phyloP scores from a whole-genome alignment of 768 basidiomycete genomes.

The Rhizopogon roseolus region DNA sequence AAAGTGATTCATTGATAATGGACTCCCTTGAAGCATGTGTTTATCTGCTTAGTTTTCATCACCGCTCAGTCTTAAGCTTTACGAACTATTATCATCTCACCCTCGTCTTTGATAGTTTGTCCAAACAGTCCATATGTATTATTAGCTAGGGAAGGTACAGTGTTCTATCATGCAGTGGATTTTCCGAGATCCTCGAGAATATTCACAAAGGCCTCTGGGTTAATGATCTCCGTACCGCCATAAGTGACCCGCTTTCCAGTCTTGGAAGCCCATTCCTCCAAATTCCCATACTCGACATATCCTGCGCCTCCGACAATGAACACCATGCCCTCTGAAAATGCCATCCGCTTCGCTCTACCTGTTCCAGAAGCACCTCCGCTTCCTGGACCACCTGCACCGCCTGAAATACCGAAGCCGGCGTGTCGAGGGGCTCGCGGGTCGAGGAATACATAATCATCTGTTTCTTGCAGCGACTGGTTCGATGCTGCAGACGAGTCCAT shows the following conservation, averaged over 20 bases:
- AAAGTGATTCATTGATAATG: conserved; percentile 33
- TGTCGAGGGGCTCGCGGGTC: conserved; percentile 82
- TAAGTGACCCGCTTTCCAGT: conserved; percentile 86
- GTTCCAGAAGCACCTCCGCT: conserved; percentile 26
- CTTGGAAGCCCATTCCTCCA: conserved; percentile 88
- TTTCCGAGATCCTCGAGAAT: conserved; percentile 65
- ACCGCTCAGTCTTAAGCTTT: background rate
- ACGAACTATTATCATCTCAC: background rate
- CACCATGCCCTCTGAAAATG: conserved; percentile 84
- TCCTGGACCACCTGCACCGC: conserved; percentile 40
- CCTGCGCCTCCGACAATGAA: conserved; percentile 97
- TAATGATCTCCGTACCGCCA: conserved; percentile 92
- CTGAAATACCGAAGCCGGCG: conserved; percentile 41
- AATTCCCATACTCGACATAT: conserved; percentile 95
- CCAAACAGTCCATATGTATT: background rate
- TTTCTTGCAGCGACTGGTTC: conserved; percentile 92
- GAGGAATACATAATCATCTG: conserved; percentile 92
- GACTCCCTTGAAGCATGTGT: background rate
- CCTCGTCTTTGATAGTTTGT: background rate
- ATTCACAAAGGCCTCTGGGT: conserved; percentile 80
- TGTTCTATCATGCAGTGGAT: conserved; percentile 19
- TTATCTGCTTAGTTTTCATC: background rate
- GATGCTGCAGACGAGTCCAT: conserved; percentile 97
- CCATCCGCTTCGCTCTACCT: conserved; percentile 57
- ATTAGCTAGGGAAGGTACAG: background rate